phyloP scores from a whole-genome alignment of 495 filamentous ascomycete species.

The Neurospora africana region DNA sequence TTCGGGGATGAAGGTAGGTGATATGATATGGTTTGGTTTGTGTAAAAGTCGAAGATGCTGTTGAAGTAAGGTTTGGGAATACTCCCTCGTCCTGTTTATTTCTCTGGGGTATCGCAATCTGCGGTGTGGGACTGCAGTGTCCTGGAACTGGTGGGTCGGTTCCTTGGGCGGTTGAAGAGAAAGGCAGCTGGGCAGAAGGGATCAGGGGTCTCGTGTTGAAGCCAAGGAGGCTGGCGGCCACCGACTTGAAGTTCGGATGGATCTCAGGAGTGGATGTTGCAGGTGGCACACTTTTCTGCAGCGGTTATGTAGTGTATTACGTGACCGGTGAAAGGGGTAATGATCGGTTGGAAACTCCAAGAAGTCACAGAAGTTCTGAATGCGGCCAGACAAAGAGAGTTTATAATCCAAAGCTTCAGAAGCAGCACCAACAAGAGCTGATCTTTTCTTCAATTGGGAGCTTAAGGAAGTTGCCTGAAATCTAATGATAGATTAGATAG shows the following conservation, averaged over 20 bases:
- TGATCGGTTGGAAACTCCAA: not conserved
- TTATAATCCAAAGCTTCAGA: not conserved
- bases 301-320: not conserved
- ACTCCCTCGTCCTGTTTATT: not conserved
- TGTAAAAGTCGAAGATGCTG: not conserved
- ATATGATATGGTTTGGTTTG: not conserved
- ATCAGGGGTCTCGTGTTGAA: not conserved
- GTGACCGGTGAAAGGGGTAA: not conserved
- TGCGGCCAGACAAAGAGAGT: not conserved
- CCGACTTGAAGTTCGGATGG: not conserved
- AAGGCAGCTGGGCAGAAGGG: not conserved
- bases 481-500: not conserved
- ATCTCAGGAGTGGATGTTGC: not conserved
- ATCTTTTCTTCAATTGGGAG: not conserved
- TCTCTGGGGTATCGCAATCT: not conserved
- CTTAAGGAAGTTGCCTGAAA: not conserved
- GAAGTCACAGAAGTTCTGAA: not conserved
- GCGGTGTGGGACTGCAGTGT: not conserved
- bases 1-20: not conserved
- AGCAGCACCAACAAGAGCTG: not conserved
- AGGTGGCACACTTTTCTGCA: not conserved
- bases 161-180: not conserved
- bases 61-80: not conserved
- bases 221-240: not conserved
- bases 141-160: not conserved